Evolutionary conservation across 2,329 filamentous ascomycete species (phyloP), one percentile per base, ranked within the genome.

Genomic region (Drechslerella dactyloides): DNA sequence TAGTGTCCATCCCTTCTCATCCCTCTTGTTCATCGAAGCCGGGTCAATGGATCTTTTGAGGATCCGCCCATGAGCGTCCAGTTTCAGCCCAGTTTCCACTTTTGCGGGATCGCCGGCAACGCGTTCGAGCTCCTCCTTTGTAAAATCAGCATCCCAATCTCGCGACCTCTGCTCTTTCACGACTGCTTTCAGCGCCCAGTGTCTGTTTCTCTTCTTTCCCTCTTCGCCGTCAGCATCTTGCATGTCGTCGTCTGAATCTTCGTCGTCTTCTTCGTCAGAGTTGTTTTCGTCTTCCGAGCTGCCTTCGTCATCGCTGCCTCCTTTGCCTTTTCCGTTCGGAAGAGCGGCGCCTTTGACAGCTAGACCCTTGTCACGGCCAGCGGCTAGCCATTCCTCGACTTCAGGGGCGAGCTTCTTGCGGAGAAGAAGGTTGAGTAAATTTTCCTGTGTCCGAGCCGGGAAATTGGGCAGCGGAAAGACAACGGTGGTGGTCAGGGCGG

Each of bases 381-480:
- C 79, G n/a, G 82, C 80, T 7, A 86, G 81, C 85, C 85, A 87
- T 52, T 85, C 84, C 73, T 86, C 83, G 2, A 84, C 83, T 48
- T 80, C 78, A 1, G 84, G 84, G 54, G 86, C 84, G 19, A 86
- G 81, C 75, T 86, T 86, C 73, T 86, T 87, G 48, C 85, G 82
- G 44, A 86, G 78, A 1, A 87, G 79, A 73, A 83, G 82, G 44
- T 82, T 80, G 1, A 86, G 80, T 1, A 83, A 80, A 55, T 78
- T 78, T 75, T 79, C 77, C 27, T 82, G 80, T 8, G 80, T 83
- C 74, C 76, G 81, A 59, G 78, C 81, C 19, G 79, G 85, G 80
- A 81, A 86, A 76, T 79, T 79, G 1, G 85, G 83, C 15, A 82
- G 80, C 0, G 85, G 85, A 75, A 85, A 85, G 24, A 82, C 82